Conservation (phyloP, 345 rosid species). For the Erysimum cheiranthoides region DNA sequence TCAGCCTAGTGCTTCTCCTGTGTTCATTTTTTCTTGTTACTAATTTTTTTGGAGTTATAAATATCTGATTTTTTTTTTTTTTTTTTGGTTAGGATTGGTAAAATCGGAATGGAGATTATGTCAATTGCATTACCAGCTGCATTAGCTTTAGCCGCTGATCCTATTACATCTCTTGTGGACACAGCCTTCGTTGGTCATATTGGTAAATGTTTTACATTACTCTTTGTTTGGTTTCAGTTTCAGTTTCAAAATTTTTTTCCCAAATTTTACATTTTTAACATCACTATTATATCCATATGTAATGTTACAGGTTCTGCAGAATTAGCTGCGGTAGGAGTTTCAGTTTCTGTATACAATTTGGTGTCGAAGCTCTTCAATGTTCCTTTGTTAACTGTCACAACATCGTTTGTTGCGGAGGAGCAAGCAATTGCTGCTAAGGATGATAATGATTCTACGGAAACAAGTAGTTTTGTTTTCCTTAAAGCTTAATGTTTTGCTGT, state of each 20-base stretch:
- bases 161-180: slow-evolving; percentile 79
- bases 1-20: not conserved
- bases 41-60: not conserved
- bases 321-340: slow-evolving; percentile 90
- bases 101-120: slow-evolving; percentile 68
- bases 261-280: not conserved
- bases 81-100: slow-evolving; percentile 56
- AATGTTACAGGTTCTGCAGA: slow-evolving; percentile 71
- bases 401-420: slow-evolving; percentile 96
- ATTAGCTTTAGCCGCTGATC: slow-evolving; percentile 93
- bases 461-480: slow-evolving; percentile 31
- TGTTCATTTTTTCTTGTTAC: not conserved
- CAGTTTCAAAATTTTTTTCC: too few relatives aligned
- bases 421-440: slow-evolving; percentile 54
- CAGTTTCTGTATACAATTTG: slow-evolving; percentile 81
- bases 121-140: slow-evolving; percentile 95
- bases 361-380: slow-evolving; percentile 88
- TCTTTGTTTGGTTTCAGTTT: not conserved
- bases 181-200: slow-evolving; percentile 89
- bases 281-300: not conserved
- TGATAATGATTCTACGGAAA: slow-evolving; percentile 25
- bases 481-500: not conserved
- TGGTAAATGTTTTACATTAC: slow-evolving; percentile 50
- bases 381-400: slow-evolving; percentile 84
- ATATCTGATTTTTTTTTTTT: slow-evolving; percentile 45